These are phyloP conservation scores for Cyclostephanos invisitatus DNA, from an alignment of 108 stramenopile species.

Conservation along the genomic window DNA sequence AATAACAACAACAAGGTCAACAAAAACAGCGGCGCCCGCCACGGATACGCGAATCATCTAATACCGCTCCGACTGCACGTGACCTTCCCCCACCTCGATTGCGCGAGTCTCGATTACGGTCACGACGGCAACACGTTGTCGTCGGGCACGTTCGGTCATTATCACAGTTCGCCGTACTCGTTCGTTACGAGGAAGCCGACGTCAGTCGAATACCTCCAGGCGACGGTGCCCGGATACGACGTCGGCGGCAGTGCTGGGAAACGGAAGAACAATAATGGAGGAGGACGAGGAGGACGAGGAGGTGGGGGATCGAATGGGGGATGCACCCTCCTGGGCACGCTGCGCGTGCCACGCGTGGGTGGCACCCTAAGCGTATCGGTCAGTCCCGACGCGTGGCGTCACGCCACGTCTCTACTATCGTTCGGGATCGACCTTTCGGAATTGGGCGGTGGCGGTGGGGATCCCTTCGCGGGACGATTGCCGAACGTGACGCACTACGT, in stretches of 20 bases:
- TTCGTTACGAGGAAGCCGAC: constrained; percentile 38
- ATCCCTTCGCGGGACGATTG: constrained; percentile 40
- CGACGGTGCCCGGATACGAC: constrained; percentile 3
- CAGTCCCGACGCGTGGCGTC: constrained; percentile 34
- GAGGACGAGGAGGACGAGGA: neutral
- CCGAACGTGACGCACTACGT: constrained; percentile 70
- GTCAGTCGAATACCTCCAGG: constrained; percentile 27
- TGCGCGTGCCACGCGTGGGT: constrained; percentile 35
- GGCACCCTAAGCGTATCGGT: constrained; percentile 27
- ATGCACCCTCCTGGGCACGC: constrained; percentile 42
- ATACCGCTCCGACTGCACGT: constrained; percentile 62
- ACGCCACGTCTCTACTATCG: constrained; percentile 26
- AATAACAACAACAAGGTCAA: constrained; percentile 22
- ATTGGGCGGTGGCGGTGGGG: constrained; percentile 26
- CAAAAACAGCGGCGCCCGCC: too few species aligned
- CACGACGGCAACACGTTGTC: constrained; percentile 55
- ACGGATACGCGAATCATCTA: too few species aligned
- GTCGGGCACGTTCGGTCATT: constrained; percentile 39
- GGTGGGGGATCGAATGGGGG: constrained; percentile 26
- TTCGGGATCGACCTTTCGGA: constrained; percentile 20
- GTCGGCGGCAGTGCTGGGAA: neutral
- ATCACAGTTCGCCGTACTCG: constrained; percentile 33
- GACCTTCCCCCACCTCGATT: constrained; percentile 75
- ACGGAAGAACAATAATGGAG: constrained; percentile 10
- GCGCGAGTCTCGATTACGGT: constrained; percentile 60